Percentiles rank a stretch among this genome's conserved stretches.
Conservation (phyloP, 805 yeast species). For the Diddensiella santjacobensis region DNA sequence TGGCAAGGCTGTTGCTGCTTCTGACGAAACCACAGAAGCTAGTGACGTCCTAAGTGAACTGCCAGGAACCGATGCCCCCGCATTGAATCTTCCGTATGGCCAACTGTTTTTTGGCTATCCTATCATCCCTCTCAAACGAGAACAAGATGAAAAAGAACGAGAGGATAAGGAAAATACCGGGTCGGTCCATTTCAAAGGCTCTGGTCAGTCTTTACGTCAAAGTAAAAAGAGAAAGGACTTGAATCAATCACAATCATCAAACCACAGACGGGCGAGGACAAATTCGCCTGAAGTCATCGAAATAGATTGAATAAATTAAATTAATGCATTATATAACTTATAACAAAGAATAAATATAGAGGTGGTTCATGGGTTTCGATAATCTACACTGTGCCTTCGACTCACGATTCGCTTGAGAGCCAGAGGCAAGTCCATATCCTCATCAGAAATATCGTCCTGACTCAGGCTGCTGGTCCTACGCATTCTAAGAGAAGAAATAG, state of each 20-base stretch:
- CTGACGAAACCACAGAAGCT: not conserved
- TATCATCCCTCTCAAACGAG: slow-evolving; percentile 42
- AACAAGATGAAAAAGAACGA: slow-evolving; percentile 37
- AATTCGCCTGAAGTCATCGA: slow-evolving; percentile 72
- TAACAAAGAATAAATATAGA: not conserved
- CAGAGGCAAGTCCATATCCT: slow-evolving; percentile 7
- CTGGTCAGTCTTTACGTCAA: slow-evolving; percentile 73
- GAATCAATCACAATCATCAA: slow-evolving; percentile 9
- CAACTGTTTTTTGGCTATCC: slow-evolving; percentile 95
- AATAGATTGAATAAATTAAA: slow-evolving; percentile 49
- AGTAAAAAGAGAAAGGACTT: slow-evolving; percentile 65
- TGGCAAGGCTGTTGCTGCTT: slow-evolving; percentile 31
- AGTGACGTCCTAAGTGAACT: slow-evolving; percentile 10
- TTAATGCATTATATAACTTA: not conserved
- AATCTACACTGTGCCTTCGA: slow-evolving; percentile 1
- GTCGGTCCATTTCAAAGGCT: slow-evolving; percentile 48
- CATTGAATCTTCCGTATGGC: slow-evolving; percentile 72
- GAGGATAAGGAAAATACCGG: slow-evolving; percentile 32
- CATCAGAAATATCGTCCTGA: slow-evolving; percentile 2
- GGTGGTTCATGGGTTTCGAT: not conserved
- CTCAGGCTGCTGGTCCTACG: not conserved
- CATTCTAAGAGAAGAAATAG: slow-evolving; percentile 1
- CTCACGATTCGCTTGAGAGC: slow-evolving; percentile 10
- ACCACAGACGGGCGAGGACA: slow-evolving; percentile 37
- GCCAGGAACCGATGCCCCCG: slow-evolving; percentile 51